Evolutionary conservation across 2,329 filamentous ascomycete genomes (phyloP), one percentile per base, ranked within the genome.

Genomic region (Aplosporella prunicola): DNA sequence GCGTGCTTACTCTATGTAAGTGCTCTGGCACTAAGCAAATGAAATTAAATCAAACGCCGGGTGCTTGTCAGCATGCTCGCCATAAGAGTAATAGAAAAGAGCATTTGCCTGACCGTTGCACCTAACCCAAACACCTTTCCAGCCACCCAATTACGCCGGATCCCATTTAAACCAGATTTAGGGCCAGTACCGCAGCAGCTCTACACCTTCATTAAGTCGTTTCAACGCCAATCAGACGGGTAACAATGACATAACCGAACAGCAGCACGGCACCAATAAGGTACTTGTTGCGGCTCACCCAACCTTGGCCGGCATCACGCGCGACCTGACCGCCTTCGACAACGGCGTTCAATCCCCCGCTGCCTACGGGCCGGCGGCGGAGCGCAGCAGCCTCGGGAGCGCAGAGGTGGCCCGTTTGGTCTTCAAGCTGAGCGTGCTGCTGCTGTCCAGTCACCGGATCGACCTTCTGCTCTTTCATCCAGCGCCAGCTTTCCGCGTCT

Each of bases 401-500:
- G 69, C 59, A 84, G 64, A 57, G 35, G 69, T 69, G 35, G 64
- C 71, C 10, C n/a, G n/a, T n/a, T n/a, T n/a, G n/a, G n/a, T n/a
- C n/a, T 5, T 40, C 38, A 6, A 24, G 17, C 26, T 20, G 31
- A 64, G 67, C 52, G 27, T 51, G 43, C 15, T 61, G 62, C 3
- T 66, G 60, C 36, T 75, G 68, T 2, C 91, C 91, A 0, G 85
- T 94, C 8, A 67, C 66, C 5, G 74, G 64, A 58, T 98, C 86
- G 48, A 98, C 78, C 47, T 78, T 76, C 54, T 84, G 77, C 53
- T 86, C 78, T 55, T 77, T 77, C 71, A 98, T 93, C 86, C 85
- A 95, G 51, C 77, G 78, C 78, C 81, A 84, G 56, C 98, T 98
- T 66, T 91, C 84, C 45, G 74, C 68, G 55, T 98, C 87, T 15